These are phyloP conservation scores for Chenopodium formosanum DNA, from an alignment of 148 eudicot species.

Conservation along the genomic window DNA sequence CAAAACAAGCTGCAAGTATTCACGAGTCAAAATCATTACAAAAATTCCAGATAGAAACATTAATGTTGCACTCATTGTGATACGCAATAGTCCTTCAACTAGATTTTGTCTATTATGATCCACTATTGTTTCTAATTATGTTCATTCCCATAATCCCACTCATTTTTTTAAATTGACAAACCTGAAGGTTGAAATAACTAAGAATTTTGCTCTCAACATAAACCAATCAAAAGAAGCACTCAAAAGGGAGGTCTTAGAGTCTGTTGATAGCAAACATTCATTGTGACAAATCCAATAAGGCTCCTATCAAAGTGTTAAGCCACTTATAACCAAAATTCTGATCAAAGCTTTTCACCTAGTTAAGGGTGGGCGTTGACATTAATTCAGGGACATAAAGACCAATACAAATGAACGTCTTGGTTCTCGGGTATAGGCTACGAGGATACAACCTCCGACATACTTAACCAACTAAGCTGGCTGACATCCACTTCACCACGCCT, in stretches of 20 bases:
- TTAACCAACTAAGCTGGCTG: background rate
- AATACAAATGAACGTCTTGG: background rate
- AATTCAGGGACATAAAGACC: background rate
- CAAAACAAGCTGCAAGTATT: slow-evolving; percentile 61
- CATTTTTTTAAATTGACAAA: background rate
- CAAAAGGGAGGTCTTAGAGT: background rate
- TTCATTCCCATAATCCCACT: background rate
- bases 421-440: background rate
- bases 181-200: background rate
- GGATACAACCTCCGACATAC: background rate
- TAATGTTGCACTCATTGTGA: background rate
- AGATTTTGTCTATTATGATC: background rate
- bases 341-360: background rate
- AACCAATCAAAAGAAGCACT: background rate
- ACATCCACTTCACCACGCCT: background rate
- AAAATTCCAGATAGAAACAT: background rate
- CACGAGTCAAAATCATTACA: slow-evolving; percentile 13
- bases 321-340: background rate
- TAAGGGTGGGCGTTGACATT: background rate
- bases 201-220: background rate
- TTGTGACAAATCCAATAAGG: background rate
- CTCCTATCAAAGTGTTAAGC: slow-evolving; percentile 9
- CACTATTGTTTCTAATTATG: background rate
- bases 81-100: background rate
- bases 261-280: background rate